A percentile compares a stretch with the other conserved stretches of the same genome.
These are phyloP conservation scores for Cercospora zeae-maydis DNA, from an alignment of 2,329 filamentous ascomycete species.

Conservation along the genomic window DNA sequence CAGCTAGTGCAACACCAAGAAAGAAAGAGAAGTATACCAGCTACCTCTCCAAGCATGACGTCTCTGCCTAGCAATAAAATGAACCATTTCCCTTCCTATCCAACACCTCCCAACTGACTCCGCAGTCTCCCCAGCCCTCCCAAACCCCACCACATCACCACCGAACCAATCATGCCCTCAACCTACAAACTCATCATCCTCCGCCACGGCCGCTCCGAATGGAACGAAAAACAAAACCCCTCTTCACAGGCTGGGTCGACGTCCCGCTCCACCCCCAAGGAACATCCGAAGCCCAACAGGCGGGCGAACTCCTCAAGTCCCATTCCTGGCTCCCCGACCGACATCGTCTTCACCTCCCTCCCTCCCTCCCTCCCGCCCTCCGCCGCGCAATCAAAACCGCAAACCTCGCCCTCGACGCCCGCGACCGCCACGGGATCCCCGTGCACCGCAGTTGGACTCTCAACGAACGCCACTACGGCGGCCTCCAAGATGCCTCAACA, in stretches of 20 bases:
- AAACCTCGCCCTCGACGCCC: not conserved
- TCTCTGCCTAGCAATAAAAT: not conserved
- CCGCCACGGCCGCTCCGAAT: slow-evolving; percentile 19
- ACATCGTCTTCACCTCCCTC: not conserved
- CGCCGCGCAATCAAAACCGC: not conserved
- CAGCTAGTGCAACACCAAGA: not conserved
- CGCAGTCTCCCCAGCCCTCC: not conserved
- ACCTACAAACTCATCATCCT: slow-evolving; percentile 19
- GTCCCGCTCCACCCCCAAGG: slow-evolving; percentile 18
- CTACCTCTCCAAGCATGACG: not conserved
- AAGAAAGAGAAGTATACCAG: not conserved
- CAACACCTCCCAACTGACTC: not conserved
- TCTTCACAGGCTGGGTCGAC: slow-evolving; percentile 24
- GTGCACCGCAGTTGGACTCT: not conserved
- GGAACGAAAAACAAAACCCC: slow-evolving; percentile 21
- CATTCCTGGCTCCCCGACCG: not conserved
- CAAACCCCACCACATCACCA: not conserved
- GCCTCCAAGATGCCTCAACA: not conserved
- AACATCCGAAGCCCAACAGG: slow-evolving; percentile 14
- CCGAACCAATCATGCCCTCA: not conserved
- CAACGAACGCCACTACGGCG: not conserved
- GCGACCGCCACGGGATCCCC: not conserved
- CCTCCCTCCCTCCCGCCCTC: no score
- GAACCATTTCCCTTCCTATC: not conserved
- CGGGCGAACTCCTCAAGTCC: slow-evolving; percentile 1